phyloP scores from a whole-genome alignment of 371 early-diverging fungal genomes.

The Entomophthora muscae region DNA sequence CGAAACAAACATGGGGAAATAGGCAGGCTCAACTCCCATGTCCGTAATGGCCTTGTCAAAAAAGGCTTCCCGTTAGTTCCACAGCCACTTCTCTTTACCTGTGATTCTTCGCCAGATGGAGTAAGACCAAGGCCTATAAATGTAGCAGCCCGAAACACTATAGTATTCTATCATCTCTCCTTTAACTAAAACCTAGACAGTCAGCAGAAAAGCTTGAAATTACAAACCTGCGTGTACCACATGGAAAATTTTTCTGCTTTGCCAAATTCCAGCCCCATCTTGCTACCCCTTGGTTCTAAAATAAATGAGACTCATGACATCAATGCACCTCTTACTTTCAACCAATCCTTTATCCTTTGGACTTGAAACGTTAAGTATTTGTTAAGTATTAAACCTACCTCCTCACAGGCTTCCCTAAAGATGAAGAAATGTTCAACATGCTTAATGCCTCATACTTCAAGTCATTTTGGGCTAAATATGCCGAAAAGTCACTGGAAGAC shows the following conservation, averaged over 20 bases:
- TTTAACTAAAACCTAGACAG: constrained; percentile 52
- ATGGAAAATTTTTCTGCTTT: constrained; percentile 86
- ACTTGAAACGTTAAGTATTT: no score
- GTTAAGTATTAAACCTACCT: no score
- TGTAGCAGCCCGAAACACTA: constrained; percentile 98
- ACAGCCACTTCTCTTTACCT: constrained; percentile 21
- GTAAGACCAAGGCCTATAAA: constrained; percentile 94
- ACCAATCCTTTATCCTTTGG: no score
- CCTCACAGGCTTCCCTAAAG: no score
- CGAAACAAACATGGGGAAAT: constrained; percentile 99
- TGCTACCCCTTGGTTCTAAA: not conserved
- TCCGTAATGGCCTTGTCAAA: constrained; percentile 85
- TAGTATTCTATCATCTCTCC: constrained; percentile 99
- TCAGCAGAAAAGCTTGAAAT: not conserved
- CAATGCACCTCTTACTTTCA: no score
- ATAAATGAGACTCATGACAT: no score
- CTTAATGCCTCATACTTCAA: no score
- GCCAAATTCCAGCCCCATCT: constrained; percentile 84
- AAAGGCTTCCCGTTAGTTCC: constrained; percentile 30
- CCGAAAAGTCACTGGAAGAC: no score
- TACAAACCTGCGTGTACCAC: constrained; percentile 82
- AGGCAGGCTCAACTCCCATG: constrained; percentile 93
- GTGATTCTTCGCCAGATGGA: constrained; percentile 96
- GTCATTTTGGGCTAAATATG: no score
- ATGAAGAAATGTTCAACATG: no score